Conservation (phyloP, 768 basidiomycete species). For the Artomyces pyxidatus region DNA sequence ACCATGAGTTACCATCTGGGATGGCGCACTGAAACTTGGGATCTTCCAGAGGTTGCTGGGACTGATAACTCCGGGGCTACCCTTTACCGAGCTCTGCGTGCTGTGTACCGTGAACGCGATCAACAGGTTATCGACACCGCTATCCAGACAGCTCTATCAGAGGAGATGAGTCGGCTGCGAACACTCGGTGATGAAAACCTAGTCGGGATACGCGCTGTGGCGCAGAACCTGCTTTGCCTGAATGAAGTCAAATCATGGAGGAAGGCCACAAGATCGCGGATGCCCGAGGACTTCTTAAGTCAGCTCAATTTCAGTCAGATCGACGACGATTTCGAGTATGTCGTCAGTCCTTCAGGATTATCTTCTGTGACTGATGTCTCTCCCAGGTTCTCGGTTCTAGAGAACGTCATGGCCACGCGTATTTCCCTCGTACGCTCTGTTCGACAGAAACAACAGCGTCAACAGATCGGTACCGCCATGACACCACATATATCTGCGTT, state of each 20-base stretch:
- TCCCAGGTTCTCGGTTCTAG: slow-evolving; percentile 63
- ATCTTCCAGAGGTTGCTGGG: slow-evolving; percentile 60
- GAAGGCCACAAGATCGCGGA: slow-evolving; percentile 26
- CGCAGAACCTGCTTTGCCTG: slow-evolving; percentile 73
- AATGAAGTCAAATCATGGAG: slow-evolving; percentile 69
- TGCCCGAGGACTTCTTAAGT: slow-evolving; percentile 24
- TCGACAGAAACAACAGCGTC: slow-evolving; percentile 60
- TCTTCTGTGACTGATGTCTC: slow-evolving; percentile 8
- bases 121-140: slow-evolving; percentile 35
- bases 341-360: not conserved
- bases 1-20: slow-evolving; percentile 71
- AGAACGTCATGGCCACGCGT: slow-evolving; percentile 74
- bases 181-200: slow-evolving; percentile 72
- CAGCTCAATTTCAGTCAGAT: slow-evolving; percentile 41
- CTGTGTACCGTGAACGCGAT: slow-evolving; percentile 76
- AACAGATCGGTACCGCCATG: slow-evolving; percentile 64
- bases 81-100: slow-evolving; percentile 73
- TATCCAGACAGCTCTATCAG: slow-evolving; percentile 41
- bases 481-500: slow-evolving; percentile 46
- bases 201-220: slow-evolving; percentile 59
- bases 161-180: slow-evolving; percentile 60
- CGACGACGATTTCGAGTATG: slow-evolving; percentile 60
- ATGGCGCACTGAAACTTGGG: slow-evolving; percentile 96
- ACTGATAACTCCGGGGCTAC: slow-evolving; percentile 42
- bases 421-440: slow-evolving; percentile 72